phyloP scores from a whole-genome alignment of 164 flowering plant genomes.

The Annona squamosa region DNA sequence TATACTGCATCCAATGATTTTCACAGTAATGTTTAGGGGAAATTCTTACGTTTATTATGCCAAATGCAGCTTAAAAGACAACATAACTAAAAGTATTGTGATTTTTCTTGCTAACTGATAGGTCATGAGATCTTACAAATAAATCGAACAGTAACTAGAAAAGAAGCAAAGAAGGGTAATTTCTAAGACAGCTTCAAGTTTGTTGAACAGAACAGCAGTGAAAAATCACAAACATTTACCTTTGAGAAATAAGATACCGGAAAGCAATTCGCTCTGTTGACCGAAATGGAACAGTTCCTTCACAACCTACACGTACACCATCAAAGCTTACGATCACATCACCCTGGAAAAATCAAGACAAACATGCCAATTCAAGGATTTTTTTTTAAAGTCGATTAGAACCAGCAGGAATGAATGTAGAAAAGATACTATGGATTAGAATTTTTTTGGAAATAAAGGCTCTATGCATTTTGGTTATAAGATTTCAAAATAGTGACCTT shows the following conservation, averaged over 20 bases:
- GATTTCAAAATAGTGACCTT: too few species aligned
- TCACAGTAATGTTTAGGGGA: too few species aligned
- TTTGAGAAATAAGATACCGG: constrained; percentile 92
- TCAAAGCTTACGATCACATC: constrained; percentile 96
- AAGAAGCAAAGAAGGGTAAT: not conserved
- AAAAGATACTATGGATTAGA: too few species aligned
- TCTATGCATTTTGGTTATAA: too few species aligned
- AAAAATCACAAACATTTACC: constrained; percentile 34
- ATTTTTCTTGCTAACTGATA: too few species aligned
- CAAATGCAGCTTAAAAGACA: too few species aligned
- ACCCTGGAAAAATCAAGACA: constrained; percentile 48
- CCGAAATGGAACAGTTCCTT: constrained; percentile 97
- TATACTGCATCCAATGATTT: too few species aligned
- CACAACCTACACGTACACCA: constrained; percentile 72
- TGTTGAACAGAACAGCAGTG: not conserved
- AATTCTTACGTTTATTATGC: too few species aligned
- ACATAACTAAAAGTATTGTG: too few species aligned
- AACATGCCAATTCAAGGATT: constrained; percentile 1
- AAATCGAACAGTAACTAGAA: not conserved
- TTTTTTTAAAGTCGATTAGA: too few species aligned
- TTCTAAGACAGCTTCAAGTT: not conserved
- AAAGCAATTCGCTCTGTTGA: constrained; percentile 94
- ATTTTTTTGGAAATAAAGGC: too few species aligned
- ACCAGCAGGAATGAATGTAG: too few species aligned
- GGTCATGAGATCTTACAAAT: not conserved